Evolutionary conservation across 805 yeast genomes (phyloP), one percentile per base, ranked within the genome.

Genomic region (Saccharomycopsis babjevae): DNA sequence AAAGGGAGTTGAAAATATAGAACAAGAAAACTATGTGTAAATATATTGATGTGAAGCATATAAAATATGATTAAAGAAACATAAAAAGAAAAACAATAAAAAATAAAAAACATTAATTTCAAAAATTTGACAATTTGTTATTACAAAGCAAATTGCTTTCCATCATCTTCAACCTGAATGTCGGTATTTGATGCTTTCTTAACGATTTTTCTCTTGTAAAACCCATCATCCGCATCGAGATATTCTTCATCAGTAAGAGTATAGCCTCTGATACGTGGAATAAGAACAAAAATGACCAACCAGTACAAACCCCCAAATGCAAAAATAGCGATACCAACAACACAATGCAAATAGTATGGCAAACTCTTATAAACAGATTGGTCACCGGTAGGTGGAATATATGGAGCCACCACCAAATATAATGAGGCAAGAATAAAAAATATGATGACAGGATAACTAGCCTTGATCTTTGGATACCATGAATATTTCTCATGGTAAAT

Each of bases 291-390:
- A 87, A 89, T 84, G 18, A 83, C 68, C 8, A 83, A 62, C 86
- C 90, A 88, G 74, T 87, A 88, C 0, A 78, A 66, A 42, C 78
- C 81, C 64, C 89, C 93, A 57, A 83, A 70, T 15, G 78, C 86
- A 67, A 85, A 84, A 55, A 88, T 77, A 65, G 86, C 91, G 84
- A 90, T 81, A 13, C 91, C 85, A n/a, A 86, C 89, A 57, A 88
- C 94, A 69, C 90, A 84, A 71, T 87, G 92, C 61, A 84, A 77
- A 78, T 83, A 88, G 74, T 88, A 88, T 34, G 96, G 96, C 67
- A 88, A 74, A 57, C 71, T 66, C n/a, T 81, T 72, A 76, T 88
- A 88, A 59, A 88, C 91, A 42, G 79, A 76, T 73, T 86, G 85
- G 40, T 85, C 88, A 20, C 68, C 76, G 22, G 77, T 69, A 56